Percentiles rank a stretch among this genome's conserved stretches.
phyloP scores from a whole-genome alignment of 2,329 filamentous ascomycete species.

The Epichloe aotearoae region DNA sequence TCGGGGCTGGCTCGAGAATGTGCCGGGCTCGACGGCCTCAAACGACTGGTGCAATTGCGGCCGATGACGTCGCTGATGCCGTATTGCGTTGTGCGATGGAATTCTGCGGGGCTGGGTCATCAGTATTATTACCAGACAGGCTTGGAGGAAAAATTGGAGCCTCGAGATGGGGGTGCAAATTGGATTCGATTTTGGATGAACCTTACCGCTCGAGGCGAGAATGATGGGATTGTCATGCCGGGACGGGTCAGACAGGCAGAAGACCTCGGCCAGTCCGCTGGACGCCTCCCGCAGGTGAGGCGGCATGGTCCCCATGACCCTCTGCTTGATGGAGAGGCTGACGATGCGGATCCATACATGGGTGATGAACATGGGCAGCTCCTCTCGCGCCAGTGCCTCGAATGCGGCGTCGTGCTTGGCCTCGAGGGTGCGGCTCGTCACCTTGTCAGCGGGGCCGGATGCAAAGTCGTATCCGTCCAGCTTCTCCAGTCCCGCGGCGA shows the following conservation, averaged over 20 bases:
- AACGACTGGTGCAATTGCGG: conserved; percentile 45
- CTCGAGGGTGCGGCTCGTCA: conserved; percentile 44
- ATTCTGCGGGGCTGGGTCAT: conserved; percentile 35
- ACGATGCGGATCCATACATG: conserved; percentile 56
- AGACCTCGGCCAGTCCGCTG: conserved; percentile 63
- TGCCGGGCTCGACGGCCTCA: conserved; percentile 49
- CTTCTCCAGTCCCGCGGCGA: conserved; percentile 45
- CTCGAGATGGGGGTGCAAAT: too few species aligned
- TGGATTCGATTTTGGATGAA: too few species aligned
- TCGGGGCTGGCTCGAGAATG: conserved; percentile 54
- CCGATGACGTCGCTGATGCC: conserved; percentile 60
- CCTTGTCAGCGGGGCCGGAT: conserved; percentile 32
- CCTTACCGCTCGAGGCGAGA: conserved; percentile 58
- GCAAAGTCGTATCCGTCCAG: conserved; percentile 45
- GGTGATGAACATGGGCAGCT: conserved; percentile 59
- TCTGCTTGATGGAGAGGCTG: conserved; percentile 52
- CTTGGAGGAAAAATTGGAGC: too few species aligned
- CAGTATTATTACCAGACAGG: too few species aligned
- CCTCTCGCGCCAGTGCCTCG: conserved; percentile 48
- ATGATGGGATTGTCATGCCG: conserved; percentile 63
- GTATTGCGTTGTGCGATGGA: conserved; percentile 62
- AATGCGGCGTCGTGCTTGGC: conserved; percentile 54
- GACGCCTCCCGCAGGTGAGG: conserved; percentile 53
- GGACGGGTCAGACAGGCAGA: conserved; percentile 64
- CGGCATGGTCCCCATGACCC: conserved; percentile 55